Evolutionary conservation across 2,329 filamentous ascomycete genomes (phyloP), one percentile per base, ranked within the genome.

Genomic region (Apiospora arundinis): DNA sequence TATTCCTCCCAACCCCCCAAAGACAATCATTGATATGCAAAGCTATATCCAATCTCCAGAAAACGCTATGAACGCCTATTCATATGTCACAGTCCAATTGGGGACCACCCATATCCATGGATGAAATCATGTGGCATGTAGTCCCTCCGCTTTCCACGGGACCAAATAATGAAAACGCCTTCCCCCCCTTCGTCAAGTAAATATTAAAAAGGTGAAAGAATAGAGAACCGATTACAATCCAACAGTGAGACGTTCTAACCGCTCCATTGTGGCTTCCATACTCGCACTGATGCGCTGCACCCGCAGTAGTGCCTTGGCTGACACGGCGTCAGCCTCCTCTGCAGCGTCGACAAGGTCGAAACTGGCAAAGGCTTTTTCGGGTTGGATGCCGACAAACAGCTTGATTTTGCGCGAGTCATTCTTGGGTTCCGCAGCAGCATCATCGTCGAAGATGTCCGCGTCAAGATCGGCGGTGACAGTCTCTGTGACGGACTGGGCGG

Each of bases 311-410:
- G 86, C 83, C 25, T 85, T 74, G 11, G 79, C 79, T 40, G 85
- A 84, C 37, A 80, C 76, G 11, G 79, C 79, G 68, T 87, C 86
- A 68, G 87, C 86, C 69, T 88, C 86, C 72, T 88, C 83, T 0
- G 85, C 83, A 37, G 84, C 85, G 70, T 92, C 87, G 42, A 93
- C 83, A n/a, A 95, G 86, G 74, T 92, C 89, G 76, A 89, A 90
- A 67, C 88, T 86, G 18, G 88, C 83, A 67, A 90, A 83, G 2
- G 87, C 82, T 85, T 95, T 95, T 76, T 92, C 91, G 1, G 88
- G 79, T 72, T 87, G 84, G 72, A 93, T 83, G 48, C 87, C 87
- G 66, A 86, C 87, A 65, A 89, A 86, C 74, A 87, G 80, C 74
- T 85, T 79, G 72, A 82, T 40, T 14, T n/a, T 18, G 21, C 21